A percentile compares a stretch with the other conserved stretches of the same genome.
phyloP scores from a whole-genome alignment of 192 early-diverging fungal genomes.

The Linnemannia exigua region DNA sequence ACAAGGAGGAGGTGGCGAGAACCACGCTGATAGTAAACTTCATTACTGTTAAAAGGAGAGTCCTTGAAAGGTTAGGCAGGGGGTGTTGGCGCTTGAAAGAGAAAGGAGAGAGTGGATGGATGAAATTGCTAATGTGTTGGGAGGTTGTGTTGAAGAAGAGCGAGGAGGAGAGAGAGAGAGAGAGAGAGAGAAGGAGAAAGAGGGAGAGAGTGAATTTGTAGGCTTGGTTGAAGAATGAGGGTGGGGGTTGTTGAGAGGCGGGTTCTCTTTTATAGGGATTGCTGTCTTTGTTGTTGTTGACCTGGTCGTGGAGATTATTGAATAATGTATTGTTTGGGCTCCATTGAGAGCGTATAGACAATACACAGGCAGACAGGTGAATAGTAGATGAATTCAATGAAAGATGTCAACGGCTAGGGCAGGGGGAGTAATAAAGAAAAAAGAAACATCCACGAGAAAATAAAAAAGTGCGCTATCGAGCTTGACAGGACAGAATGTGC shows the following conservation, averaged over 20 bases:
- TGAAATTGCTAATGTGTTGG: background rate
- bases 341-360: no score
- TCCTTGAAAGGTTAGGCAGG: background rate
- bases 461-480: background rate
- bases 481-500: background rate
- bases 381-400: background rate
- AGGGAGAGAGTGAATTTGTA: background rate
- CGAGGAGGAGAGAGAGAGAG: background rate
- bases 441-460: background rate
- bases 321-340: no score
- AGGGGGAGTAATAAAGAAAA: background rate
- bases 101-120: background rate
- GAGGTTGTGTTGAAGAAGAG: background rate
- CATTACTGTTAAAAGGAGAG: background rate
- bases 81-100: background rate
- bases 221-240: background rate
- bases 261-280: no score
- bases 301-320: no score
- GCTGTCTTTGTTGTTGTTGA: no score
- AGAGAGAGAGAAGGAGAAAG: background rate
- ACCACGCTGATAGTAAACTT: slow-evolving; percentile 1
- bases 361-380: background rate
- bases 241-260: no score
- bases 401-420: background rate
- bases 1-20: background rate